Evolutionary conservation across 2,329 filamentous ascomycete species (phyloP).

Genomic region (Arthrobotrys musiformis): DNA sequence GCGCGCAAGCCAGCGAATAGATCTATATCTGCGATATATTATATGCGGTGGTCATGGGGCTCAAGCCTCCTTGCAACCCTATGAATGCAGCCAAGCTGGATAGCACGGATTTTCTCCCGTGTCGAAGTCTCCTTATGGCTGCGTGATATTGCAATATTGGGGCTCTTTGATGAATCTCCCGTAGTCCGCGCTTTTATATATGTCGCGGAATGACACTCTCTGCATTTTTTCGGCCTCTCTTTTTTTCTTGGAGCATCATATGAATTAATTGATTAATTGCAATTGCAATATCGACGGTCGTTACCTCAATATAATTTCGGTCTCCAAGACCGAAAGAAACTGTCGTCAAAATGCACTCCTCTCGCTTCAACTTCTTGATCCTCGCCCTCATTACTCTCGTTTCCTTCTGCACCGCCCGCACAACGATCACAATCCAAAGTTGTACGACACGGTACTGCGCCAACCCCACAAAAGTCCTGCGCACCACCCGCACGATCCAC

Average conservation of each 20-base stretch:
- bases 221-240: neutral
- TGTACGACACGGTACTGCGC: constrained; percentile 26
- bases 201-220: too few relatives aligned
- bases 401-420: constrained; percentile 25
- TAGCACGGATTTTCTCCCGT: neutral
- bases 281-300: neutral
- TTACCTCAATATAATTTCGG: neutral
- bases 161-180: neutral
- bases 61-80: neutral
- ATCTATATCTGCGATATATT: neutral
- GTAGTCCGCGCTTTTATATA: neutral
- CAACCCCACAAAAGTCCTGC: neutral
- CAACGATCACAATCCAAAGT: constrained; percentile 14
- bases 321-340: neutral
- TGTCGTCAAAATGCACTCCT: neutral
- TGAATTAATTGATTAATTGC: neutral
- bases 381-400: constrained; percentile 22
- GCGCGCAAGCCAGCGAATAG: too few relatives aligned
- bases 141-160: neutral
- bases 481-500: constrained; percentile 14
- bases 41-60: neutral
- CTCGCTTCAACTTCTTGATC: constrained; percentile 21
- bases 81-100: neutral
- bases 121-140: neutral
- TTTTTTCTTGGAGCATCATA: neutral